phyloP scores from a whole-genome alignment of 2,329 filamentous ascomycete genomes.

The Beauveria australis region DNA sequence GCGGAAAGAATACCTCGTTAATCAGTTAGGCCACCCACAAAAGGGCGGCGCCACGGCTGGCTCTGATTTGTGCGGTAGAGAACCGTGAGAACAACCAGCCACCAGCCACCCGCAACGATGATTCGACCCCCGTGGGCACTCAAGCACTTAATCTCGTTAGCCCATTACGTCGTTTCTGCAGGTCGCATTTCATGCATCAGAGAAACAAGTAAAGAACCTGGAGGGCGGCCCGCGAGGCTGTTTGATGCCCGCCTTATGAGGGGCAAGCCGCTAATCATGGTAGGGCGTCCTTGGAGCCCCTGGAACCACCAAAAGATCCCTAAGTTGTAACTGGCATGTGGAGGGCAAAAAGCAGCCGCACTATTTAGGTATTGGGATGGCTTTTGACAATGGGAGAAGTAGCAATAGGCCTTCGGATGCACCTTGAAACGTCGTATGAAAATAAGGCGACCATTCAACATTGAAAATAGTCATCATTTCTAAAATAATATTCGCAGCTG shows the following conservation, averaged over 20 bases:
- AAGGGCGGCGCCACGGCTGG: not conserved
- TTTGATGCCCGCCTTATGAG: not conserved
- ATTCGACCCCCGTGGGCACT: conserved; percentile 5
- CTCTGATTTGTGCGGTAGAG: conserved; percentile 3
- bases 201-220: not conserved
- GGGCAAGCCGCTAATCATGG: not conserved
- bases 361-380: too few species aligned
- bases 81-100: not conserved
- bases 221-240: not conserved
- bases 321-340: too few species aligned
- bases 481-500: too few species aligned
- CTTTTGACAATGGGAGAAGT: too few species aligned
- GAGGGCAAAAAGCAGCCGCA: too few species aligned
- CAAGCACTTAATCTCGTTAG: not conserved
- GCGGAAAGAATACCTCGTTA: too few species aligned
- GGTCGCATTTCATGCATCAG: not conserved
- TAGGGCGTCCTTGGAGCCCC: not conserved
- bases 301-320: too few species aligned
- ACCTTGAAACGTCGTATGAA: too few species aligned
- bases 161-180: not conserved
- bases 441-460: too few species aligned
- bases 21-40: too few species aligned
- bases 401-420: too few species aligned
- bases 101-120: not conserved
- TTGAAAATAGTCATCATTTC: too few species aligned